Evolutionary conservation across 306 rosid species (phyloP).

Genomic region (Astragalus glycyphyllos): DNA sequence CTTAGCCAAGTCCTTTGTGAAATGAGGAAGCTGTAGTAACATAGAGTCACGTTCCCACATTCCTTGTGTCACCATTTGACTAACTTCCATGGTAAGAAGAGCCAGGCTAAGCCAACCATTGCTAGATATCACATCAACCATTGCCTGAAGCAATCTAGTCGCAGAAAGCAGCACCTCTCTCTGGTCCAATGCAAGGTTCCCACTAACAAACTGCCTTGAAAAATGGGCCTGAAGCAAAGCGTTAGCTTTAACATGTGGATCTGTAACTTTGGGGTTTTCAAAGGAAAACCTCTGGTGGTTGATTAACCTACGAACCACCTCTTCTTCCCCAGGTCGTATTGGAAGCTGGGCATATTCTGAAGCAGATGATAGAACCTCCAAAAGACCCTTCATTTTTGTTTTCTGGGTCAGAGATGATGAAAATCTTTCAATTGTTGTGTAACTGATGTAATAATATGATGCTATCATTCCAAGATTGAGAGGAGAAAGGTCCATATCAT

Average conservation of each 20-base stretch:
- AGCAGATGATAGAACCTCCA: conserved; percentile 85
- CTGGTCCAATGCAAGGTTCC: conserved; percentile 87
- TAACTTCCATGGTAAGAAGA: conserved; percentile 90
- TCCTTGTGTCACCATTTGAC: conserved; percentile 97
- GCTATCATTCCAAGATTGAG: conserved; percentile 92
- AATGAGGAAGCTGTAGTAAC: conserved; percentile 92
- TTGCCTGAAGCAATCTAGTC: conserved; percentile 84
- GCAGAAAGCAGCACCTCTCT: conserved; percentile 86
- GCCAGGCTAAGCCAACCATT: conserved; percentile 90
- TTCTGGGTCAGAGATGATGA: conserved; percentile 77
- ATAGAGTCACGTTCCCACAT: conserved; percentile 94
- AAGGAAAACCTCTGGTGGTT: conserved; percentile 92
- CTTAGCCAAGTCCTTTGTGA: conserved; percentile 87
- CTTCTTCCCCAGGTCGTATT: conserved; percentile 93
- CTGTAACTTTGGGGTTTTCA: conserved; percentile 77
- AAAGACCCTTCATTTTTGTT: conserved; percentile 92
- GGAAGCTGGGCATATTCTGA: conserved; percentile 90
- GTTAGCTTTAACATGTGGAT: conserved; percentile 87
- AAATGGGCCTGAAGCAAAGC: conserved; percentile 95
- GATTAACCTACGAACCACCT: conserved; percentile 74
- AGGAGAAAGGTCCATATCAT: conserved; percentile 83
- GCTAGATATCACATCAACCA: conserved; percentile 93
- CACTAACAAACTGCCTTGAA: conserved; percentile 80
- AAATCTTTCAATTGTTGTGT: conserved; percentile 90
- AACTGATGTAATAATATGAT: conserved; percentile 84